phyloP scores from a whole-genome alignment of 148 eudicot species.

The Rhododendron ovatum region DNA sequence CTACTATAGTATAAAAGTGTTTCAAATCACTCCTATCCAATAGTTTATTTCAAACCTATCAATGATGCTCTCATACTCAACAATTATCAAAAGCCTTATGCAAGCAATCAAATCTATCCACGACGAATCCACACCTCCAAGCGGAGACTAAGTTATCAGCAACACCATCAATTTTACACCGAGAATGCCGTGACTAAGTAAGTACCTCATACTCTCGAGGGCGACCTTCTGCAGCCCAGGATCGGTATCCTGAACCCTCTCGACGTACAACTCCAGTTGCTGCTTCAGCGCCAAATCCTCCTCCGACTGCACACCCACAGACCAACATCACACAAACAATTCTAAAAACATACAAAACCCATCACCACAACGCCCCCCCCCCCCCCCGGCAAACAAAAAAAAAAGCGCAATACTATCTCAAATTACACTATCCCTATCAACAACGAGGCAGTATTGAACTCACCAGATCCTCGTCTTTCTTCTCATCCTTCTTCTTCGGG shows the following conservation, averaged over 20 bases:
- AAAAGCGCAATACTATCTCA: not conserved
- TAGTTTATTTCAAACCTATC: not conserved
- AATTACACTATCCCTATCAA: not conserved
- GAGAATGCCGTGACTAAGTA: too few species aligned
- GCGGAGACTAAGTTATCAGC: too few species aligned
- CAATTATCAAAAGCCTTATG: too few species aligned
- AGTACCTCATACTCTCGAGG: slow-evolving; percentile 90
- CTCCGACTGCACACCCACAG: slow-evolving; percentile 55
- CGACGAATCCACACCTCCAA: too few species aligned
- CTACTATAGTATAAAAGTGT: not conserved
- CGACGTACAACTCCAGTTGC: slow-evolving; percentile 85
- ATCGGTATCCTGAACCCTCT: slow-evolving; percentile 78
- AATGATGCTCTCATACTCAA: too few species aligned
- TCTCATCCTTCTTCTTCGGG: slow-evolving; percentile 20
- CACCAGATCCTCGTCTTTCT: slow-evolving; percentile 23
- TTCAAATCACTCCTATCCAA: not conserved
- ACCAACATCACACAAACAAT: slow-evolving; percentile 9
- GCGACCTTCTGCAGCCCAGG: slow-evolving; percentile 68
- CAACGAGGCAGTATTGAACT: slow-evolving; percentile 8
- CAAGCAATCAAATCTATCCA: too few species aligned
- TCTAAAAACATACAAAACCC: not conserved
- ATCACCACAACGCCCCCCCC: too few species aligned
- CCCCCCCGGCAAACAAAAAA: too few species aligned
- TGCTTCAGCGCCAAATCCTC: slow-evolving; percentile 95
- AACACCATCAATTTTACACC: too few species aligned